phyloP scores from a whole-genome alignment of 1,139 yeast species.

The Taphrina confusa region DNA sequence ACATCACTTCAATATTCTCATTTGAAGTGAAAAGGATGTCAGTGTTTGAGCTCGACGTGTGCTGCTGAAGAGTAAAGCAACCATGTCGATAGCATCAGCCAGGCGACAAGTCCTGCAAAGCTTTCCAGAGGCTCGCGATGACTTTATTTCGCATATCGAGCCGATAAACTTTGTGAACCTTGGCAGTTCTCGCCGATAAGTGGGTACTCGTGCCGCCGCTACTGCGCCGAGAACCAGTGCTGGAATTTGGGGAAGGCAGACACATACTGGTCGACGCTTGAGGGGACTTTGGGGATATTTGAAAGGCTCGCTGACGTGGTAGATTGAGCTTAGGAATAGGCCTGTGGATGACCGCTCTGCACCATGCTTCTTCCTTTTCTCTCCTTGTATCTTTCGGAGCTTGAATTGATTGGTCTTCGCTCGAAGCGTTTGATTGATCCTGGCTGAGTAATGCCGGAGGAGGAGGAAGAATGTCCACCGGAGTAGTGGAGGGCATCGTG shows the following conservation, averaged over 20 bases:
- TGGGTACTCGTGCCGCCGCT: background rate
- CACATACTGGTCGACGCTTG: background rate
- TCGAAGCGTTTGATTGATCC: background rate
- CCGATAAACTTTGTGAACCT: slow-evolving; percentile 4
- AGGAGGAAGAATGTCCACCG: background rate
- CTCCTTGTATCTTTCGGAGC: background rate
- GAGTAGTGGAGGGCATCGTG: background rate
- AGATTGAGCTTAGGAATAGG: slow-evolving; percentile 1
- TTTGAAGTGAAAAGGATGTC: no score
- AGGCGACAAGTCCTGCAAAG: slow-evolving; percentile 2
- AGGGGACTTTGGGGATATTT: background rate
- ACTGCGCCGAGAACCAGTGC: background rate
- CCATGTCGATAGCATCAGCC: no score
- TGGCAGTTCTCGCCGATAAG: background rate
- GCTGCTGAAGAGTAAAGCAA: no score
- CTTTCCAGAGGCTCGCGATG: slow-evolving; percentile 7
- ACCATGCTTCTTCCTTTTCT: slow-evolving; percentile 5
- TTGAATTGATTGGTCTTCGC: background rate
- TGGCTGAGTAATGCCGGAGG: background rate
- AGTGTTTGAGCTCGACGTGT: no score
- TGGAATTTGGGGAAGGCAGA: background rate
- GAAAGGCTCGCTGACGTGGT: background rate
- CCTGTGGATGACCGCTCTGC: background rate
- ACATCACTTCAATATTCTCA: no score
- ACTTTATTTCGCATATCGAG: slow-evolving; percentile 10